Evolutionary conservation across 768 basidiomycete species (phyloP), one percentile per base, ranked within the genome.

Genomic region (Boletus rubroflammeus): DNA sequence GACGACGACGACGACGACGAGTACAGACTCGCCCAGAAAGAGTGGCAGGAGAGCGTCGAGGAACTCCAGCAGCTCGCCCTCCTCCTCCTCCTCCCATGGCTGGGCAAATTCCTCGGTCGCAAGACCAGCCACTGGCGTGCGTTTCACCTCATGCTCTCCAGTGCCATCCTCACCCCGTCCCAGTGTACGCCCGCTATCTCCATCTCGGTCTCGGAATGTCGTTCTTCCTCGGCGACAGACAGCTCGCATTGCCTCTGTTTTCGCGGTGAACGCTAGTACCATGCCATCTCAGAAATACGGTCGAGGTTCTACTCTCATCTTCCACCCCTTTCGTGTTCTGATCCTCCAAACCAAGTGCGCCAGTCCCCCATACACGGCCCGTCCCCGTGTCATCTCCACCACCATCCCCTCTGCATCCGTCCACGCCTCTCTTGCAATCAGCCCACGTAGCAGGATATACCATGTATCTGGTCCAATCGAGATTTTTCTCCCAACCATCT

Each of bases 1-100:
- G 84, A 86, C 58, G 88, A 89, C 58, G 88, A 84, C 68, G 66
- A 70, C 35, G 84, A 86, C 58, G 88, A 89, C 54, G 90, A 93
- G 63, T 83, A 82, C 61, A 81, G 77, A 38, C 75, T 87, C 44
- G 88, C 90, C 3, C 89, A 94, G 70, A 80, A 88, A 67, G 94
- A 97, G 74, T 96, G 94, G 94, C 87, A 93, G 63, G 94, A 97
- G 70, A 90, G 88, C 64, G 65, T 96, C 47, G 74, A 85, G 56
- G 93, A 97, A 68, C 78, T 97, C 42, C 85, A 89, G 66, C 81
- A 92, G 67, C 81, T 96, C 19, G 72, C 90, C 49, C 81, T 88
- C 35, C 77, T 92, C 53, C 86, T 95, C 25, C 75, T 95, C 43
- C 74, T 97, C 54, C 94, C 94, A 2, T 88, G 85, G 73, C 68